These are phyloP conservation scores for Corinectria fuckeliana DNA, from an alignment of 2,329 filamentous ascomycete genomes.

Conservation along the genomic window DNA sequence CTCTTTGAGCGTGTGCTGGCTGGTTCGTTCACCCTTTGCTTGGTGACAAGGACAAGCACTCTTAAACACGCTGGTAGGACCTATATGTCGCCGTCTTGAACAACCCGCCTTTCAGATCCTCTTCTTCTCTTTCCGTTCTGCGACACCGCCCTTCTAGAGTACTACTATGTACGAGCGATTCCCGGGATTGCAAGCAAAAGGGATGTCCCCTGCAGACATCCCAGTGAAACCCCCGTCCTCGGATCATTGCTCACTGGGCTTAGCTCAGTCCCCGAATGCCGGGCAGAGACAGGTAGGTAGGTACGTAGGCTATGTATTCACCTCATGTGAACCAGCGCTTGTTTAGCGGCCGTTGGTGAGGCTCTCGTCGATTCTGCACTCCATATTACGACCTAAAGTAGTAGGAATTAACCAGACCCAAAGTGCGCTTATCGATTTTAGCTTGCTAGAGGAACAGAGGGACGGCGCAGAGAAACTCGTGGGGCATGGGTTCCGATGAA, in stretches of 20 bases:
- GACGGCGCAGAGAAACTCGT: not conserved
- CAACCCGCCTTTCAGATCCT: not conserved
- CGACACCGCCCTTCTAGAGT: slow-evolving; percentile 13
- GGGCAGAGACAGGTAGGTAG: too few species aligned
- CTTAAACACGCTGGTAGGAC: too few species aligned
- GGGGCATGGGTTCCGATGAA: not conserved
- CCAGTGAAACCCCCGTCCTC: slow-evolving; percentile 6
- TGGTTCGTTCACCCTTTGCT: too few species aligned
- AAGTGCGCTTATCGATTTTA: not conserved
- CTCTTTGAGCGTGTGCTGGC: too few species aligned
- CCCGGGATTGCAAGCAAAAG: slow-evolving; percentile 5
- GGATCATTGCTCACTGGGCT: slow-evolving; percentile 9
- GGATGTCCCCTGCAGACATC: not conserved
- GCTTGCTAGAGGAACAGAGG: not conserved
- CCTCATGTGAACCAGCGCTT: slow-evolving; percentile 3
- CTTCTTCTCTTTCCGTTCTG: too few species aligned
- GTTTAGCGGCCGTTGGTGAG: not conserved
- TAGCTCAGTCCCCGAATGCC: slow-evolving; percentile 7
- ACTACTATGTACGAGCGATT: slow-evolving; percentile 1
- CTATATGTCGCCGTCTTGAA: too few species aligned
- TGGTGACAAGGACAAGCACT: too few species aligned
- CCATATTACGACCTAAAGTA: not conserved
- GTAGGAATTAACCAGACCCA: too few species aligned
- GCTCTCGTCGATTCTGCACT: too few species aligned
- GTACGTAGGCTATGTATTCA: too few species aligned